These are phyloP conservation scores for Triticum urartu DNA, from an alignment of 176 grass and related monocot species.

Conservation along the genomic window DNA sequence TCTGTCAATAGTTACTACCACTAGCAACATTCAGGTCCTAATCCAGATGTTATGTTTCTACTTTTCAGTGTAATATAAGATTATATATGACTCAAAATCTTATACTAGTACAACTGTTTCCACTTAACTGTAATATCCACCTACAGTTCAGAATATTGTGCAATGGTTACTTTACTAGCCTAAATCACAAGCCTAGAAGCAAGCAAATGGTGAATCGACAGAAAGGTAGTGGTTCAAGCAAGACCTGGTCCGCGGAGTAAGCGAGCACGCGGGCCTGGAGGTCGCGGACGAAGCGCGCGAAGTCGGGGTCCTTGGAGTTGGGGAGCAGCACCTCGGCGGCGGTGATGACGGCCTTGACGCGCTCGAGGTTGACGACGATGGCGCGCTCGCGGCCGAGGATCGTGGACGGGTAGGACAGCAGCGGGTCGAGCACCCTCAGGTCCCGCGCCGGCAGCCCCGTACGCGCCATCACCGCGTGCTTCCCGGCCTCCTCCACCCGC, in stretches of 20 bases:
- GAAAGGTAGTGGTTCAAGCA: not conserved
- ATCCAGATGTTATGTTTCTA: not conserved
- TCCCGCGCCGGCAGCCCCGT: constrained; percentile 82
- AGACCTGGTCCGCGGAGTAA: constrained; percentile 32
- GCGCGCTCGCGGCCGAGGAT: constrained; percentile 86
- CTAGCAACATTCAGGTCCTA: not conserved
- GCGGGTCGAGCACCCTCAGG: constrained; percentile 65
- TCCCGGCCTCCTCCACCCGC: constrained; percentile 74
- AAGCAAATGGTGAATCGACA: not conserved
- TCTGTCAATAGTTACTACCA: not conserved
- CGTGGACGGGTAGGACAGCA: constrained; percentile 89
- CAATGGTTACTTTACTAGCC: not conserved
- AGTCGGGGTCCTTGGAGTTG: constrained; percentile 72
- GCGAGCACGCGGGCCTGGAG: constrained; percentile 63
- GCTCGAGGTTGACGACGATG: constrained; percentile 93
- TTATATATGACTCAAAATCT: not conserved
- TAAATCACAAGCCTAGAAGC: not conserved
- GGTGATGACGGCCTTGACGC: constrained; percentile 87
- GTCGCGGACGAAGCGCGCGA: constrained; percentile 73
- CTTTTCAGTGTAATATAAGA: not conserved
- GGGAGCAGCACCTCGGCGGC: constrained; percentile 85
- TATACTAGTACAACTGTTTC: not conserved
- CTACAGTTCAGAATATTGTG: not conserved
- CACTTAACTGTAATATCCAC: not conserved
- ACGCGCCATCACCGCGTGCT: constrained; percentile 84